phyloP scores from a whole-genome alignment of 345 rosid species.

The Raphanus sativus region DNA sequence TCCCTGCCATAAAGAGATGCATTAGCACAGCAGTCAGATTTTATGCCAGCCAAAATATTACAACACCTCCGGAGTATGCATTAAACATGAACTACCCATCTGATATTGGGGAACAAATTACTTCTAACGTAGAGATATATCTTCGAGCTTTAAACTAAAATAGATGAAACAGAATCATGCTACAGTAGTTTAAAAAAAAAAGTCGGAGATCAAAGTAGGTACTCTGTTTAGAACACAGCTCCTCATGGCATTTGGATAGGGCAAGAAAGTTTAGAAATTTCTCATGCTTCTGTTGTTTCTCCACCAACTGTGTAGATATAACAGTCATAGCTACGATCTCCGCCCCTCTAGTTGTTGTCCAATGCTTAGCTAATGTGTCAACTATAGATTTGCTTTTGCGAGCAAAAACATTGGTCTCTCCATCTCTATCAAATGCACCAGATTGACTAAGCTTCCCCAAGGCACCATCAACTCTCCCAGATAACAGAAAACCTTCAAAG shows the following conservation, averaged over 20 bases:
- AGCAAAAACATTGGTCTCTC: conserved; percentile 78
- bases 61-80: neutral
- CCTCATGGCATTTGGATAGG: conserved; percentile 91
- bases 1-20: conserved; percentile 51
- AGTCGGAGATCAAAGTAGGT: conserved; percentile 30
- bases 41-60: conserved; percentile 8
- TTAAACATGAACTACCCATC: conserved; percentile 4
- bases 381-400: conserved; percentile 82
- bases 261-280: conserved; percentile 93
- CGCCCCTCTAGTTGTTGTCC: conserved; percentile 97
- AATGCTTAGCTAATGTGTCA: conserved; percentile 94
- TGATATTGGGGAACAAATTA: neutral
- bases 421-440: conserved; percentile 91
- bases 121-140: neutral
- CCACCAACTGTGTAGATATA: conserved; percentile 67
- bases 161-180: conserved; percentile 11
- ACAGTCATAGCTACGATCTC: conserved; percentile 80
- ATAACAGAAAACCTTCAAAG: conserved; percentile 69
- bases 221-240: conserved; percentile 83
- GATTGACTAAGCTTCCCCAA: conserved; percentile 64
- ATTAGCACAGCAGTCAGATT: conserved; percentile 1
- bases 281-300: conserved; percentile 90
- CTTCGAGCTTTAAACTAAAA: neutral
- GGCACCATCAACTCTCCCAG: conserved; percentile 64
- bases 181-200: neutral